phyloP scores from a whole-genome alignment of 202 grass and related monocot species.

The Setaria viridis region DNA sequence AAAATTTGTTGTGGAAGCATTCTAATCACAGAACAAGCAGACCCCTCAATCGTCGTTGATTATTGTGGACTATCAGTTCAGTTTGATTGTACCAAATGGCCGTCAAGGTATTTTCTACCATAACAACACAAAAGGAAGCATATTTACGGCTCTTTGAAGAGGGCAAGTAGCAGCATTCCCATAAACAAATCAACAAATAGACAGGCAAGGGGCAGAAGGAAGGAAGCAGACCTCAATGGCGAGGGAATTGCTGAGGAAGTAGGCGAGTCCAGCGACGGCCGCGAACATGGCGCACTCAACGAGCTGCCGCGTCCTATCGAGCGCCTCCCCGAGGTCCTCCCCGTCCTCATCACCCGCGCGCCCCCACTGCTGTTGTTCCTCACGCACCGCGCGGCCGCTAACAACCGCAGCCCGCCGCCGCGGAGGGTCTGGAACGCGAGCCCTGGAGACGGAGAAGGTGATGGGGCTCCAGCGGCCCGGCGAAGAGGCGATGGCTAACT shows the following conservation, averaged over 20 bases:
- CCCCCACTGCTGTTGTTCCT: background rate
- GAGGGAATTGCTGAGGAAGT: slow-evolving; percentile 96
- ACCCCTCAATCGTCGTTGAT: no score
- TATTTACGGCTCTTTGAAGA: no score
- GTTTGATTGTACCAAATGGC: no score
- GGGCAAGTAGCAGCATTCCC: background rate
- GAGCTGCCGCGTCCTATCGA: slow-evolving; percentile 66
- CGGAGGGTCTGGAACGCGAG: slow-evolving; percentile 3
- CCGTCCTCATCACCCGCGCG: background rate
- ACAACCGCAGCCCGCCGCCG: slow-evolving; percentile 26
- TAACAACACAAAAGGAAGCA: no score
- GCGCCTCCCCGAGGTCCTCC: slow-evolving; percentile 52
- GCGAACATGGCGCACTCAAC: slow-evolving; percentile 99
- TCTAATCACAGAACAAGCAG: no score
- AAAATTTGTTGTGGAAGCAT: no score
- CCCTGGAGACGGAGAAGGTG: background rate
- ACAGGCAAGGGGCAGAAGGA: background rate
- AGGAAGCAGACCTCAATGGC: slow-evolving; percentile 61
- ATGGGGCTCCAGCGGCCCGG: background rate
- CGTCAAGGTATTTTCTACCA: no score
- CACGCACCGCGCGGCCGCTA: slow-evolving; percentile 5
- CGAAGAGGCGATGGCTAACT: background rate
- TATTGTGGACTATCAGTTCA: no score
- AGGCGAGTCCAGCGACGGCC: slow-evolving; percentile 73
- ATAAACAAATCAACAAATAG: background rate